Evolutionary conservation across 1,284 basidiomycete species (phyloP), one percentile per base, ranked within the genome.

Genomic region (Cerrena zonata): DNA sequence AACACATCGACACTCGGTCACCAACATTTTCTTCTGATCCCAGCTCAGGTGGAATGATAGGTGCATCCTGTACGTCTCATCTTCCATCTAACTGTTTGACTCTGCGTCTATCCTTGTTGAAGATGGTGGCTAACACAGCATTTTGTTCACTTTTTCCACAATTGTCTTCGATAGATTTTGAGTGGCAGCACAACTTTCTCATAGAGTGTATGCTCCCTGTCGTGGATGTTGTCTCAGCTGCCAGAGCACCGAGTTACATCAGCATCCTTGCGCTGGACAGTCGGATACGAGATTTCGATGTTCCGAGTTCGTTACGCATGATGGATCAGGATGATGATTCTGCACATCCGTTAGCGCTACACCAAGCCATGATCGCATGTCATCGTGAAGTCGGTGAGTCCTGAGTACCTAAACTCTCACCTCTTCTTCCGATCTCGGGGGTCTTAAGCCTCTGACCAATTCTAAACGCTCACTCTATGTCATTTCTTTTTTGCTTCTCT

Each of bases 331-430:
- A 57, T 22, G 56, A 57, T 23, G 46, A 54, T 2, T 56, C 64
- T 19, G 53, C 51, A 3, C 61, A 64, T 23, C 58, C 56, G 10
- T 38, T 60, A 13, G 60, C 58, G 22, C 53, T 66, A 49, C 59
- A 65, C 37, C 62, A 63, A 36, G 58, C 58, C 19, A 58, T 58
- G 60, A 61, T 58, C n/a, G 51, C 58, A 26, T 83, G 43, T 53
- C 75, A 75, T 47, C 82, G 77, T 4, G 82, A 86, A 67, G 75
- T 79, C 1, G 72, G 83, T 83, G 45, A 53, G 78, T 71, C 18
- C 19, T 37, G n/a, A 47, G 15, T n/a, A n/a, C n/a, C n/a, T n/a
- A n/a, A n/a, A n/a, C n/a, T n/a, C n/a, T n/a, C n/a, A n/a, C n/a
- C n/a, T n/a, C n/a, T n/a, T n/a, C n/a, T n/a, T n/a, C n/a, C n/a